These are phyloP conservation scores for Xylaria digitata DNA, from an alignment of 2,329 filamentous ascomycete species.

Conservation along the genomic window DNA sequence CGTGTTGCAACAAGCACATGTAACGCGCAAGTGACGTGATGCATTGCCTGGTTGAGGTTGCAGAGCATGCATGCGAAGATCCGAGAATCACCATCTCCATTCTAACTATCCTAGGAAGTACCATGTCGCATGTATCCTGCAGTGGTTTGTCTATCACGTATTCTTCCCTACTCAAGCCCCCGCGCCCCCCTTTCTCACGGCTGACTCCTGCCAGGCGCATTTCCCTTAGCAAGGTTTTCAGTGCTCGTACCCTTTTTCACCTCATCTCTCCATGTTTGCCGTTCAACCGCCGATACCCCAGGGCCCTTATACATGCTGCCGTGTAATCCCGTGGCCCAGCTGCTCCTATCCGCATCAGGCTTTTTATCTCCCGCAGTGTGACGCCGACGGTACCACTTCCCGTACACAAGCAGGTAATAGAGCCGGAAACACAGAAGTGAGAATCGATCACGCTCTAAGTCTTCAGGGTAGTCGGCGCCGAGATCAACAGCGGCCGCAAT, in stretches of 20 bases:
- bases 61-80: neutral
- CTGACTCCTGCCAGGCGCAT: conserved; percentile 51
- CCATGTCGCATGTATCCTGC: neutral
- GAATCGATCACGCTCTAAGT: conserved; percentile 71
- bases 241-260: conserved; percentile 53
- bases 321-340: conserved; percentile 68
- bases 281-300: conserved; percentile 64
- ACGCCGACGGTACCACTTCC: conserved; percentile 67
- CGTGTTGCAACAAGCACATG: neutral
- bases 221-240: conserved; percentile 50
- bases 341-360: conserved; percentile 61
- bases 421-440: conserved; percentile 69
- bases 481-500: conserved; percentile 75
- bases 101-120: neutral
- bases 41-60: neutral
- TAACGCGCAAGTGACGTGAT: neutral
- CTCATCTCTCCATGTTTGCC: conserved; percentile 62
- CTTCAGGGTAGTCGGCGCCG: conserved; percentile 72
- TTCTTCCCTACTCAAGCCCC: neutral
- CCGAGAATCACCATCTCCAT: neutral
- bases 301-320: conserved; percentile 70
- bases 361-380: conserved; percentile 45
- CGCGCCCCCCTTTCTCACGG: conserved; percentile 40
- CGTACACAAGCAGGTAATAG: conserved; percentile 71
- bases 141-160: neutral